These are phyloP conservation scores for Podospora pseudopauciseta DNA, from an alignment of 495 filamentous ascomycete species.

Conservation along the genomic window DNA sequence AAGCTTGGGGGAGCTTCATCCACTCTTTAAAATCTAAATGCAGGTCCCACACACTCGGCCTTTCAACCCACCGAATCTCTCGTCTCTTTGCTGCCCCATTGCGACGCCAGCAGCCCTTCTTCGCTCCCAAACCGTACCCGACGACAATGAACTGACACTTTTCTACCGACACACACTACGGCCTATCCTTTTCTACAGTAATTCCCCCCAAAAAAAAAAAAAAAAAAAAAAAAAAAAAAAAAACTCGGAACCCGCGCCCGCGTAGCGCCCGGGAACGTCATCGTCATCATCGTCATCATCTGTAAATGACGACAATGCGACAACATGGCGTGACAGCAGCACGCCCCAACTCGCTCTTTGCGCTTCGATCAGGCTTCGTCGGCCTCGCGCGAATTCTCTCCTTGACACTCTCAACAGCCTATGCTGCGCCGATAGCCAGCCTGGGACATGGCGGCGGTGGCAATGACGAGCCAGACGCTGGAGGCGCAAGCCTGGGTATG, in stretches of 20 bases:
- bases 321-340: slow-evolving; percentile 14
- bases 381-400: slow-evolving; percentile 39
- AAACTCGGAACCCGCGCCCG: not conserved
- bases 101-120: not conserved
- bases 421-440: slow-evolving; percentile 30
- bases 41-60: not conserved
- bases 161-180: not conserved
- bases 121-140: not conserved
- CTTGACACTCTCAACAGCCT: slow-evolving; percentile 35
- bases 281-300: not conserved
- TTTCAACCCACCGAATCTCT: not conserved
- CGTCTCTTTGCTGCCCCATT: not conserved
- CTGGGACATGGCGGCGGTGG: slow-evolving; percentile 26
- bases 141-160: slow-evolving; percentile 1
- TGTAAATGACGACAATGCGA: slow-evolving; percentile 16
- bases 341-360: slow-evolving; percentile 34
- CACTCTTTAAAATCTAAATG: not conserved
- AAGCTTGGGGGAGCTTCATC: not conserved
- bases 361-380: slow-evolving; percentile 37
- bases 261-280: slow-evolving; percentile 7
- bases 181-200: not conserved
- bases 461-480: slow-evolving; percentile 36
- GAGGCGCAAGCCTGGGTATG: slow-evolving; percentile 42
- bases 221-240: too few species aligned
- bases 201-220: too few species aligned